Evolutionary conservation across 768 basidiomycete genomes (phyloP).

Genomic region (Mycena haematopus): DNA sequence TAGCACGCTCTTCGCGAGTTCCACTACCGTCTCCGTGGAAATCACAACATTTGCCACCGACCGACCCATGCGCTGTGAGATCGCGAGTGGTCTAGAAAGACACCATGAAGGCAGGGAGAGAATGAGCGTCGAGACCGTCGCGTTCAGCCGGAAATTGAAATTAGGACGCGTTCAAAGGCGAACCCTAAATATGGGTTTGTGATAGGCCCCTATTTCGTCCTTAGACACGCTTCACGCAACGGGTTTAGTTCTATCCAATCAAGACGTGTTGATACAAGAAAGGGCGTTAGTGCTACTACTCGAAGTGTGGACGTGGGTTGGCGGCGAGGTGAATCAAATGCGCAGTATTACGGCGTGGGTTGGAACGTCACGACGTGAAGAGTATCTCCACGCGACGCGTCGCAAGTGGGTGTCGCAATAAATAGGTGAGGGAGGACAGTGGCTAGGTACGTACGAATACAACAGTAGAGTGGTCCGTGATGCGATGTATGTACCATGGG

Average conservation of each 20-base stretch:
- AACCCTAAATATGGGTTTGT: conserved; percentile 6
- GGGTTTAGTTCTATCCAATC: background rate
- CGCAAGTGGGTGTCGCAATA: background rate
- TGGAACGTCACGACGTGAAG: no score
- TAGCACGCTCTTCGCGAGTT: conserved; percentile 14
- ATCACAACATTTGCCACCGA: conserved; percentile 4
- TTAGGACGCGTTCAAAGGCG: background rate
- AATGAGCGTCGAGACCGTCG: background rate
- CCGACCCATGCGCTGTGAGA: conserved; percentile 2
- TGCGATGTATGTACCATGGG: conserved; percentile 15
- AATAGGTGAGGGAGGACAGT: background rate
- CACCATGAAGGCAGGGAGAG: conserved; percentile 2
- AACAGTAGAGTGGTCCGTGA: conserved; percentile 14
- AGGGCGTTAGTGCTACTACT: background rate
- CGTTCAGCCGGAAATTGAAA: background rate
- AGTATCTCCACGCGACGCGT: background rate
- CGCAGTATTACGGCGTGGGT: no score
- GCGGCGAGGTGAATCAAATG: background rate
- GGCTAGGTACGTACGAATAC: conserved; percentile 15
- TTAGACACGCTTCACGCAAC: no score
- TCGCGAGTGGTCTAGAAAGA: background rate
- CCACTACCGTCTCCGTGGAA: conserved; percentile 16
- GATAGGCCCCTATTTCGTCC: background rate
- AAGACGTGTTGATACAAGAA: conserved; percentile 6
- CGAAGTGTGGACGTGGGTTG: background rate